phyloP scores from a whole-genome alignment of 2,329 filamentous ascomycete genomes.

The Penicillium verrucosum region DNA sequence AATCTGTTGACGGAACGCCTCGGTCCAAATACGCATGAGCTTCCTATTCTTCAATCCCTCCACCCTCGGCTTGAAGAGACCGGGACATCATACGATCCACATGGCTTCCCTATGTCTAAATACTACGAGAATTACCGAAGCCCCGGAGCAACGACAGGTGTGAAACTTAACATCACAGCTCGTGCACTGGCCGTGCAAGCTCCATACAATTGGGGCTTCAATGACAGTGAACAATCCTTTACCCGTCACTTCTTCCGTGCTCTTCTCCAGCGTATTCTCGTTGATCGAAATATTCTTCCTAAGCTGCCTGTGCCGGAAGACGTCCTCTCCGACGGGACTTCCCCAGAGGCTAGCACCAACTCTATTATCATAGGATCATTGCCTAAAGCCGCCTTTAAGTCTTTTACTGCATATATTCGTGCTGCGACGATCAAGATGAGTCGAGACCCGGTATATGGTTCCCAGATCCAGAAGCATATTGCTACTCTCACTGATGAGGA shows the following conservation, averaged over 20 bases:
- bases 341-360: constrained; percentile 54
- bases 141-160: constrained; percentile 53
- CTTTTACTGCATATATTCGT: constrained; percentile 72
- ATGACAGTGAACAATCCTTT: constrained; percentile 84
- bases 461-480: constrained; percentile 65
- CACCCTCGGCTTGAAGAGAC: constrained; percentile 69
- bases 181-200: constrained; percentile 98
- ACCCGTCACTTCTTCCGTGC: constrained; percentile 89
- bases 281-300: constrained; percentile 74
- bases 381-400: constrained; percentile 72
- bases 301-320: constrained; percentile 44
- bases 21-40: constrained; percentile 82
- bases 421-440: constrained; percentile 75
- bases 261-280: constrained; percentile 84
- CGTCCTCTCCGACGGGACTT: constrained; percentile 20
- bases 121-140: constrained; percentile 60
- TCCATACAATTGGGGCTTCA: constrained; percentile 80
- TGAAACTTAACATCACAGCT: constrained; percentile 90
- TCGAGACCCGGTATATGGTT: constrained; percentile 58
- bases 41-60: constrained; percentile 70
- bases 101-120: constrained; percentile 91
- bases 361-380: constrained; percentile 78
- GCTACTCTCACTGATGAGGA: constrained; percentile 68
- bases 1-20: constrained; percentile 90
- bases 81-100: constrained; percentile 70